These are phyloP conservation scores for Coemansia sp. DNA, from an alignment of 192 early-diverging fungal genomes.

Conservation along the genomic window DNA sequence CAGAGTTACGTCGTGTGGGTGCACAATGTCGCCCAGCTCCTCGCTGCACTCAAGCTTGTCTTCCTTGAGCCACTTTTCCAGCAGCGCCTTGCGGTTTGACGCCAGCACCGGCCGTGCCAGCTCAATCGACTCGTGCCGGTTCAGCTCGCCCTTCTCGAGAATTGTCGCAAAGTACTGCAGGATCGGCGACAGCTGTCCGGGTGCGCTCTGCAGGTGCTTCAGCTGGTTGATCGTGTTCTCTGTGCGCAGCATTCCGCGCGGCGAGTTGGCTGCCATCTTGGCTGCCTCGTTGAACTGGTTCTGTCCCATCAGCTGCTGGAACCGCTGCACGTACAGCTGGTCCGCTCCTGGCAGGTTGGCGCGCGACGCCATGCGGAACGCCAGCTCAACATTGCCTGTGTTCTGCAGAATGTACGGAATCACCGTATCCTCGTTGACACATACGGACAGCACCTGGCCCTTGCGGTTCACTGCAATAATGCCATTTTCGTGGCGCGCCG, in stretches of 20 bases:
- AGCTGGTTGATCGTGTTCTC: constrained; percentile 93
- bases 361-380: constrained; percentile 85
- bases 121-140: constrained; percentile 93
- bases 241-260: constrained; percentile 92
- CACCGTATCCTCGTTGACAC: constrained; percentile 84
- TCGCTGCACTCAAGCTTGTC: constrained; percentile 98
- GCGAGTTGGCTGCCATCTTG: constrained; percentile 93
- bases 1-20: constrained; percentile 83
- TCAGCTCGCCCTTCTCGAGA: constrained; percentile 90
- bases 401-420: constrained; percentile 87
- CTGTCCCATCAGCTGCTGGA: constrained; percentile 76
- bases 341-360: constrained; percentile 92
- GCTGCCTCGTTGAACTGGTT: constrained; percentile 87
- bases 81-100: constrained; percentile 86
- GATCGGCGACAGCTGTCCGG: constrained; percentile 86
- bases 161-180: constrained; percentile 97
- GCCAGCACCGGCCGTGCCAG: constrained; percentile 87
- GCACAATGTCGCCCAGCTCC: constrained; percentile 96
- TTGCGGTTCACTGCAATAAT: constrained; percentile 95
- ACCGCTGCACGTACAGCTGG: constrained; percentile 85
- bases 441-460: constrained; percentile 94
- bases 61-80: constrained; percentile 99
- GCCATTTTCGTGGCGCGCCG: constrained; percentile 87
- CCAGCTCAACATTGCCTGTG: constrained; percentile 85
- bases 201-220: constrained; percentile 72